phyloP scores from a whole-genome alignment of 495 filamentous ascomycete genomes.

The Neurospora sp. region DNA sequence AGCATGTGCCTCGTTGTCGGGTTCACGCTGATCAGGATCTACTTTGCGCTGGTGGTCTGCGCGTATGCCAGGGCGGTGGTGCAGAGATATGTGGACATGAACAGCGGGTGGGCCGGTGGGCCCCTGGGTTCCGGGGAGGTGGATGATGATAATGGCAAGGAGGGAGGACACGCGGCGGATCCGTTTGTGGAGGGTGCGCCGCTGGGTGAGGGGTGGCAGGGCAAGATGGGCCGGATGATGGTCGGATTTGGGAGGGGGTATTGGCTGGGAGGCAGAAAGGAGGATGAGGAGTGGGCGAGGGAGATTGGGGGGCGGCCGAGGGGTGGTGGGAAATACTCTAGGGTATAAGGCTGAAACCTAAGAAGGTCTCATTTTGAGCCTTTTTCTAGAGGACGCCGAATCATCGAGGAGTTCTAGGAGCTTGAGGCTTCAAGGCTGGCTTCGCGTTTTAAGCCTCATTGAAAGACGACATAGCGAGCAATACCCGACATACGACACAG shows the following conservation, averaged over 20 bases:
- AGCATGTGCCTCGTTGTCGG: conserved; percentile 62
- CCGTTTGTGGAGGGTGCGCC: conserved; percentile 59
- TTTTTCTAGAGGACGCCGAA: neutral
- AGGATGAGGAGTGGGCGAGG: conserved; percentile 49
- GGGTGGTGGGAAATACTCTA: conserved; percentile 5
- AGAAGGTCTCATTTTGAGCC: neutral
- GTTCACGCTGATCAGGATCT: conserved; percentile 63
- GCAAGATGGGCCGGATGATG: conserved; percentile 63
- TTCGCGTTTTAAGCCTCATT: too few relatives aligned
- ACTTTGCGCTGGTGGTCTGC: conserved; percentile 70
- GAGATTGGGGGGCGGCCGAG: conserved; percentile 49
- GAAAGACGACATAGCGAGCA: neutral
- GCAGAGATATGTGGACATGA: conserved; percentile 45
- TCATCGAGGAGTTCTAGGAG: neutral
- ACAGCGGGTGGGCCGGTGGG: conserved; percentile 25
- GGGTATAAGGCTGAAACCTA: neutral
- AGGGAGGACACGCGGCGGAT: conserved; percentile 42
- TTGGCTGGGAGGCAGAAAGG: conserved; percentile 52
- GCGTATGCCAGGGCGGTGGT: conserved; percentile 67
- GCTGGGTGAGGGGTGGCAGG: conserved; percentile 67
- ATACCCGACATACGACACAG: neutral
- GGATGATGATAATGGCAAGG: conserved; percentile 23
- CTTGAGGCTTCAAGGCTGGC: neutral
- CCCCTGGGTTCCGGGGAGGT: conserved; percentile 4
- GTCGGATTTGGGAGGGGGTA: conserved; percentile 58